These are phyloP conservation scores for Apiospora phragmitis DNA, from an alignment of 2,329 filamentous ascomycete genomes.

Conservation along the genomic window DNA sequence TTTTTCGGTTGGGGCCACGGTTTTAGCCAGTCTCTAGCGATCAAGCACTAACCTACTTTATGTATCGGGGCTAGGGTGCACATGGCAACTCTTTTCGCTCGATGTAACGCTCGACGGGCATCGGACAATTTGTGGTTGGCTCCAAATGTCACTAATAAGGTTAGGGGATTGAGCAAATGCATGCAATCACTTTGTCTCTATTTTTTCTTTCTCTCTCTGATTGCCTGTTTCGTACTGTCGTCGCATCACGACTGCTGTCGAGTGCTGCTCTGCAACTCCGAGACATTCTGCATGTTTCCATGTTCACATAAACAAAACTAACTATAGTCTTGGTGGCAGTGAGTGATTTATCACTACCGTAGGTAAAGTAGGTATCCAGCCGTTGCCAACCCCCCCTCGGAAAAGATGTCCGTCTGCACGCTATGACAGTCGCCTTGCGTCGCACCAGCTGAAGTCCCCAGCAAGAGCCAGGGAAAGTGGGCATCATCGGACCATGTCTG, in stretches of 20 bases:
- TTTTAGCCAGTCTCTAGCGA: background rate
- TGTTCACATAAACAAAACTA: background rate
- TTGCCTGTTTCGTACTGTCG: background rate
- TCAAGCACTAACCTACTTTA: background rate
- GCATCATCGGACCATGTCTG: background rate
- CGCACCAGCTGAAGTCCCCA: conserved; percentile 3
- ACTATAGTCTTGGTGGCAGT: background rate
- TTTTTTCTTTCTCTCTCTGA: background rate
- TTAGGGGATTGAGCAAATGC: background rate
- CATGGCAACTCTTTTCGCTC: background rate
- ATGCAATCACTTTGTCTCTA: background rate
- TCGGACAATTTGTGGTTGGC: background rate
- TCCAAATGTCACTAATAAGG: background rate
- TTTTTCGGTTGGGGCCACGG: background rate
- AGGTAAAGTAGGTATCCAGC: too few species aligned
- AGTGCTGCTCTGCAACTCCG: background rate
- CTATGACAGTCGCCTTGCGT: conserved; percentile 2
- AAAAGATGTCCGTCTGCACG: background rate
- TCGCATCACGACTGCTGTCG: background rate
- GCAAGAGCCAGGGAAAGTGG: background rate
- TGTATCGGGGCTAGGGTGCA: background rate
- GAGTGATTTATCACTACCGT: background rate
- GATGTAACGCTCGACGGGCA: conserved; percentile 3
- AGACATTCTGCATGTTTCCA: conserved; percentile 4
- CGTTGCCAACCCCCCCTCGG: background rate